Evolutionary conservation across 2,329 filamentous ascomycete genomes (phyloP).

Genomic region (Acrocalymma vagum): DNA sequence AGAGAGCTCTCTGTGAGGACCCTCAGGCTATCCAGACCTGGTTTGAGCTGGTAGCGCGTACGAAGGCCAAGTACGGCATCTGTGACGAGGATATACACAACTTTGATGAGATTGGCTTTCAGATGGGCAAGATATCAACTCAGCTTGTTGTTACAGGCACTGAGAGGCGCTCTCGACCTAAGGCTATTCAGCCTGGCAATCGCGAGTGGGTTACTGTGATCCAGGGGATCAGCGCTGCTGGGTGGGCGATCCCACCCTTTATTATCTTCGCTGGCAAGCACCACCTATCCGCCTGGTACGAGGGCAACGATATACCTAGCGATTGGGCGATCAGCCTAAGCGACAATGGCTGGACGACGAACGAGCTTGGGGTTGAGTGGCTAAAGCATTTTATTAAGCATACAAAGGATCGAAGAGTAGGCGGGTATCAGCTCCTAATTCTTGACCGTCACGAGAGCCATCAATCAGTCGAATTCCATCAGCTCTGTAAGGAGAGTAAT

Average conservation of each 20-base stretch:
- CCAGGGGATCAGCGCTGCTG: slow-evolving; percentile 10
- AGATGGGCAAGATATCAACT: slow-evolving; percentile 19
- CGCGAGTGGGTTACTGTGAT: slow-evolving; percentile 14
- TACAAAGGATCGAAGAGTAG: slow-evolving; percentile 27
- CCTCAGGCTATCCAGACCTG: slow-evolving; percentile 6
- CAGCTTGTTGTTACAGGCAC: slow-evolving; percentile 13
- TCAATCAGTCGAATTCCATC: slow-evolving; percentile 43
- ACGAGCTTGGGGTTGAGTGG: slow-evolving; percentile 45
- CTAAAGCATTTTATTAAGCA: slow-evolving; percentile 47
- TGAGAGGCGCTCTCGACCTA: slow-evolving; percentile 14
- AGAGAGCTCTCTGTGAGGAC: slow-evolving; percentile 12
- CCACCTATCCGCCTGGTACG: slow-evolving; percentile 10
- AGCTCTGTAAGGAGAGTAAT: slow-evolving; percentile 45
- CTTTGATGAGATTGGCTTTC: slow-evolving; percentile 24
- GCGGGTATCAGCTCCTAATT: slow-evolving; percentile 46
- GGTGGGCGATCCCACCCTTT: slow-evolving; percentile 13
- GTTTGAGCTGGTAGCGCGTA: slow-evolving; percentile 14
- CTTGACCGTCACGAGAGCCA: slow-evolving; percentile 50
- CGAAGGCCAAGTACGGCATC: slow-evolving; percentile 15
- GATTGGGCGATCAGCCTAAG: slow-evolving; percentile 39
- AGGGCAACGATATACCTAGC: slow-evolving; percentile 13
- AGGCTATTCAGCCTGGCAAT: slow-evolving; percentile 4
- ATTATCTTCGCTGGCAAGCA: slow-evolving; percentile 13
- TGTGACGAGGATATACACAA: slow-evolving; percentile 21
- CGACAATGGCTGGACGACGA: slow-evolving; percentile 45